These are phyloP conservation scores for Desmodesmus armatus DNA, from an alignment of 139 green algal genomes.

Conservation along the genomic window DNA sequence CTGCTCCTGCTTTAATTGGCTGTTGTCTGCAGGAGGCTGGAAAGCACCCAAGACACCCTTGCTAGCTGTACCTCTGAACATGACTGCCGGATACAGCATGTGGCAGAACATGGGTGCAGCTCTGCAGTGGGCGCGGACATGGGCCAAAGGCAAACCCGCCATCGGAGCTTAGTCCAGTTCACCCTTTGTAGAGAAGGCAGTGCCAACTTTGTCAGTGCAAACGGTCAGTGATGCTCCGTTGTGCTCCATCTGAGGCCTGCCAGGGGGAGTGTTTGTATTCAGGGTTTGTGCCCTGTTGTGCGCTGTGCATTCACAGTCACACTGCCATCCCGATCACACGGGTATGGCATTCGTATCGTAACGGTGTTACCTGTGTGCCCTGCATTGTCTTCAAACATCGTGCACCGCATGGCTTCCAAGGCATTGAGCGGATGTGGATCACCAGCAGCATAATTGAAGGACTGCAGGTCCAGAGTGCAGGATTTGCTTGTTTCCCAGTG, in stretches of 20 bases:
- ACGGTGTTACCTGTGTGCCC: background rate
- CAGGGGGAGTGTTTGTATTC: background rate
- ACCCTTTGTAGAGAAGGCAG: background rate
- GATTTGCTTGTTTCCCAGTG: background rate
- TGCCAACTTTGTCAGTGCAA: background rate
- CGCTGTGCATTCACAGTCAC: background rate
- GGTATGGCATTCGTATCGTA: background rate
- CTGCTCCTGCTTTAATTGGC: background rate
- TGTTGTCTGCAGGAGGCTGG: slow-evolving; percentile 20
- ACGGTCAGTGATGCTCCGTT: background rate
- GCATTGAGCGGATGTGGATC: too few relatives aligned
- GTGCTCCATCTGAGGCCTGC: background rate
- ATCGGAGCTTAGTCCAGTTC: too few relatives aligned
- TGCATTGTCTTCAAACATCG: too few relatives aligned
- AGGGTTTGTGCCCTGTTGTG: background rate
- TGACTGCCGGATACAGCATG: slow-evolving; percentile 20
- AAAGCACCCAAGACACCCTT: slow-evolving; percentile 24
- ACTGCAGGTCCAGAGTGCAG: background rate
- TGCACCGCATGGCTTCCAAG: too few relatives aligned
- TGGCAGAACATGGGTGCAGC: slow-evolving; percentile 19
- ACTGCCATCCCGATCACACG: too few relatives aligned
- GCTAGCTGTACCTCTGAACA: slow-evolving; percentile 40
- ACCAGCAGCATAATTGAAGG: background rate
- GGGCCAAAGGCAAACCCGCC: background rate
- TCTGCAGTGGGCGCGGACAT: background rate